Conservation (phyloP, 352 stramenopile species). For the Achlya hypogyna region DNA sequence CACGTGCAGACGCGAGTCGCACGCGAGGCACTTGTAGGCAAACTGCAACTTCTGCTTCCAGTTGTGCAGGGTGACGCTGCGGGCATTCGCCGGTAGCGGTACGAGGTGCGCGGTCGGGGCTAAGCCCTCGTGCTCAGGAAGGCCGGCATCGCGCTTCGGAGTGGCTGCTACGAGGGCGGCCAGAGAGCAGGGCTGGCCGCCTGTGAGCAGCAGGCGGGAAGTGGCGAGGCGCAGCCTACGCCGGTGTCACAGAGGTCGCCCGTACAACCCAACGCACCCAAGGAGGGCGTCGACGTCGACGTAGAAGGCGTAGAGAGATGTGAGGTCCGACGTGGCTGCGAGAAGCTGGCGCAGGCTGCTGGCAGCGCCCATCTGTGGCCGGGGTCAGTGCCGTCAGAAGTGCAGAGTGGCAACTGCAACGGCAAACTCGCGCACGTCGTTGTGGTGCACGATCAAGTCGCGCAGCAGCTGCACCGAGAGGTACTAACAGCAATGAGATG, state of each 20-base stretch:
- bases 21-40: background rate
- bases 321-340: background rate
- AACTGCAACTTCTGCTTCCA: constrained; percentile 1
- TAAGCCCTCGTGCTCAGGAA: background rate
- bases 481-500: constrained; percentile 5
- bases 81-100: background rate
- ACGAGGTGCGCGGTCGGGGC: background rate
- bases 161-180: background rate
- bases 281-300: background rate
- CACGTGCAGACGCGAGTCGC: background rate
- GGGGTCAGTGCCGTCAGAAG: background rate
- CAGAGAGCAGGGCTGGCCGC: background rate
- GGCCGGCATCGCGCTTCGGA: background rate
- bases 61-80: constrained; percentile 4
- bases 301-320: background rate
- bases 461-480: background rate
- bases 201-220: no score
- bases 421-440: constrained; percentile 6
- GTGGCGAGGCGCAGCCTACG: background rate
- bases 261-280: background rate
- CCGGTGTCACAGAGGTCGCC: background rate
- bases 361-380: background rate
- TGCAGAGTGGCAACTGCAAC: background rate
- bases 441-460: background rate
- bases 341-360: background rate